Percentiles rank a stretch among this genome's conserved stretches.
Evolutionary conservation across 345 rosid species (phyloP).

Genomic region (Eucalyptus camaldulensis): DNA sequence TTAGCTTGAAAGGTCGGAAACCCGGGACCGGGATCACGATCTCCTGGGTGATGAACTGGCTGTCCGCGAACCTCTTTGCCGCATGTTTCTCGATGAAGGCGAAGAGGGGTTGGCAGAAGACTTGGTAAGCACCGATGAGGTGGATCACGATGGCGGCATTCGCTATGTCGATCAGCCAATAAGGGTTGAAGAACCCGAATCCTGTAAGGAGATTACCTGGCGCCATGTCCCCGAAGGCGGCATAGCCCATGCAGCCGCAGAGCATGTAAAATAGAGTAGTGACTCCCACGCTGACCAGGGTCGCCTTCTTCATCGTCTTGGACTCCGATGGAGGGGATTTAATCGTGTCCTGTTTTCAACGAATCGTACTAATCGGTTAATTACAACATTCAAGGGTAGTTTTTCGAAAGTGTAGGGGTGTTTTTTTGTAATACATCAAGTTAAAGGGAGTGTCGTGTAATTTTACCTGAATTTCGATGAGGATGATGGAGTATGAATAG

Average conservation of each 20-base stretch:
- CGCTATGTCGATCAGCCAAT: constrained; percentile 85
- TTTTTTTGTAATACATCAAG: neutral
- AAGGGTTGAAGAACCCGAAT: constrained; percentile 71
- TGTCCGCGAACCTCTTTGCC: constrained; percentile 31
- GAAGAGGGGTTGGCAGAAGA: constrained; percentile 78
- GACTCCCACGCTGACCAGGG: constrained; percentile 47
- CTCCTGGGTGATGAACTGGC: constrained; percentile 43
- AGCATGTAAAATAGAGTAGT: constrained; percentile 88
- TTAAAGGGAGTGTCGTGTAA: neutral
- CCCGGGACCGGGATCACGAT: constrained; percentile 37
- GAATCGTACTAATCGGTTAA: neutral
- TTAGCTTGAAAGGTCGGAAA: constrained; percentile 32
- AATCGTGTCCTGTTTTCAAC: constrained; percentile 35
- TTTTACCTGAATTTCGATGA: constrained; percentile 76
- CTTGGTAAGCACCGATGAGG: constrained; percentile 89
- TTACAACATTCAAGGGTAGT: neutral
- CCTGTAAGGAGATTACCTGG: constrained; percentile 84
- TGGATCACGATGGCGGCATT: constrained; percentile 74
- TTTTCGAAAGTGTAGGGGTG: neutral
- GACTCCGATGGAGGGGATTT: constrained; percentile 64
- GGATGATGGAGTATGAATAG: constrained; percentile 73
- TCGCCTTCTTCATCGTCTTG: constrained; percentile 80
- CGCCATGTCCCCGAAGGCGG: constrained; percentile 72
- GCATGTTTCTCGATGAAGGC: constrained; percentile 68
- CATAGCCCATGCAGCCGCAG: constrained; percentile 85